Evolutionary conservation across 257 asterid genomes (phyloP).

Genomic region (Jasminum sambac): DNA sequence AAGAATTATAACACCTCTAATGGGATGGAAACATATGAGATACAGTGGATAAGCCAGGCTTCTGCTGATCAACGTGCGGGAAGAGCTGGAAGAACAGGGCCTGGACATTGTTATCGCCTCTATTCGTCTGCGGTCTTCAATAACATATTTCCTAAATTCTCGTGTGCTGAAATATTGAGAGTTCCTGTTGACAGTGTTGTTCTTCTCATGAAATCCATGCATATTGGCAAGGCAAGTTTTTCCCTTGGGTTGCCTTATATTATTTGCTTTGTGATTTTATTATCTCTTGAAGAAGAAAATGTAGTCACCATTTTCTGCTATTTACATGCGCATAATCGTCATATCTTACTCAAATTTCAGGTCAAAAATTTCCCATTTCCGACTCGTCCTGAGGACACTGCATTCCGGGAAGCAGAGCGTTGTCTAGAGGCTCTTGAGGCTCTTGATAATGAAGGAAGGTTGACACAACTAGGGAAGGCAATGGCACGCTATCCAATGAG

Average conservation of each 20-base stretch:
- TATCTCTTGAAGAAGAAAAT: conserved; percentile 3
- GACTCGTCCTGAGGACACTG: conserved; percentile 74
- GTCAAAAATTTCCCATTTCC: conserved; percentile 94
- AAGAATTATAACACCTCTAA: conserved; percentile 73
- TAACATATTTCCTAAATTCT: conserved; percentile 66
- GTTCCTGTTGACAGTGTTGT: conserved; percentile 96
- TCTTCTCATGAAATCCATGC: conserved; percentile 92
- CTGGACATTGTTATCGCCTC: conserved; percentile 95
- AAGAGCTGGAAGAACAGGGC: conserved; percentile 96
- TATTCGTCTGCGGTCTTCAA: conserved; percentile 86
- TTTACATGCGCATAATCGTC: conserved; percentile 9
- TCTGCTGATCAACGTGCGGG: conserved; percentile 97
- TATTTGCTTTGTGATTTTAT: background rate
- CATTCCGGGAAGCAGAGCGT: conserved; percentile 79
- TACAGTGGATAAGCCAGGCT: conserved; percentile 97
- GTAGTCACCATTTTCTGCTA: background rate
- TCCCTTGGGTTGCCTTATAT: background rate
- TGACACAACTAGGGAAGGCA: conserved; percentile 84
- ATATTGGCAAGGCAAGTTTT: conserved; percentile 69
- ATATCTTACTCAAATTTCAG: conserved; percentile 42
- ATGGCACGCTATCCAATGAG: conserved; percentile 96
- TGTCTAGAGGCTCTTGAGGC: conserved; percentile 91
- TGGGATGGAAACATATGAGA: conserved; percentile 82
- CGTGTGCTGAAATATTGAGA: conserved; percentile 78
- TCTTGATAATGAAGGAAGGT: conserved; percentile 66